Percentiles rank a stretch among this genome's conserved stretches.
Evolutionary conservation across 2,329 filamentous ascomycete genomes (phyloP).

Genomic region (Curvularia spicifera): DNA sequence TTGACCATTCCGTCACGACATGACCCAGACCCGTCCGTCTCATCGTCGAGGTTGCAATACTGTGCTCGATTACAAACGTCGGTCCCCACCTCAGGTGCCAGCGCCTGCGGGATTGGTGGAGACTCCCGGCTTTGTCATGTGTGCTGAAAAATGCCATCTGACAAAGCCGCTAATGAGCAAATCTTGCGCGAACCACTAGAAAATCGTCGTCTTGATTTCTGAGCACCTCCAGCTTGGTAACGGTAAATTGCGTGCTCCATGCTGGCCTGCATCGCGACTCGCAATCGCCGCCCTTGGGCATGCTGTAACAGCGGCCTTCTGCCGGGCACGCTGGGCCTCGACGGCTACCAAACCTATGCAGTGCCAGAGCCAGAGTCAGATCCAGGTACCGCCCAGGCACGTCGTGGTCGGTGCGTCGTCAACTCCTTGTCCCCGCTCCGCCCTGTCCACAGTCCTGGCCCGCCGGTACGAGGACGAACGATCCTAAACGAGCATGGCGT

Average conservation of each 20-base stretch:
- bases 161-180: conserved; percentile 28
- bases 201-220: not conserved
- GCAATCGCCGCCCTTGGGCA: not conserved
- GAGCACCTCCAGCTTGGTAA: conserved; percentile 2
- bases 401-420: conserved; percentile 10
- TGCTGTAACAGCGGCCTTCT: not conserved
- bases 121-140: conserved; percentile 27
- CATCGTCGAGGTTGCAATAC: no score
- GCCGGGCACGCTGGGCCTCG: not conserved
- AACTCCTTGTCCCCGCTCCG: conserved; percentile 21
- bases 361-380: not conserved
- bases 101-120: conserved; percentile 26
- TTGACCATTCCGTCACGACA: conserved; percentile 17
- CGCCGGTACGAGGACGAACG: conserved; percentile 19
- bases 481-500: conserved; percentile 19
- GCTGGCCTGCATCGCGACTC: not conserved
- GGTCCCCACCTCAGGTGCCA: conserved; percentile 3
- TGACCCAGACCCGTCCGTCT: conserved; percentile 6
- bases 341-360: not conserved
- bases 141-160: conserved; percentile 40
- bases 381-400: conserved; percentile 15
- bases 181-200: conserved; percentile 15
- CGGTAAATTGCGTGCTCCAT: not conserved
- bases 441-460: conserved; percentile 16
- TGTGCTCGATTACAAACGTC: conserved; percentile 15